Base-by-base conservation (phyloP, 2,329 filamentous ascomycete species). In the Fusarium sp. region DNA sequence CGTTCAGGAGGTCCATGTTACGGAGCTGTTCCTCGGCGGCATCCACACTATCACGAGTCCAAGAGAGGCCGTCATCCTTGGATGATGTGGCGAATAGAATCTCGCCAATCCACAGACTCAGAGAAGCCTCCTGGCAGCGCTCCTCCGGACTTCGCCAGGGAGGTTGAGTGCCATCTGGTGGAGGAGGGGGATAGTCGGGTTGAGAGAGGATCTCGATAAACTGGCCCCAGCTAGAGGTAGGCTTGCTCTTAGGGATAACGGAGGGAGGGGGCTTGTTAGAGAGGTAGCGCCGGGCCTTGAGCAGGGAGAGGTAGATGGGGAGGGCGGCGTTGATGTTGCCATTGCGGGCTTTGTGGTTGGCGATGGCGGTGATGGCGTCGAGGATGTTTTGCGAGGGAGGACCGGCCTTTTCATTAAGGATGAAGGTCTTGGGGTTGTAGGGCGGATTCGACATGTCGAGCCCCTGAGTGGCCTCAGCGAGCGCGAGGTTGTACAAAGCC, bases 51-150 rank as follows among this genome's bases (percentile, higher is more conserved):
- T 97, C 93, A 60, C 93, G 88, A 1, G 95, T 97, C 95, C 95
- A 98, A 6, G 89, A 89, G 2, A 97, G 83, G 0, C 93, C 95
- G 65, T 91, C 90, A 53, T 92, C 89, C 55, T 83, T 82, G 16
- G 79, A 80, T 1, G 76, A 73, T 4, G 86, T 87, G 0, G 92
- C 87, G 78, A 91, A 97, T 31, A 98, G 85, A 56, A 98, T 97
- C 81, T 98, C 95, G 63, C 95, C 95, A 68, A 98, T 95, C 79
- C 97, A 96, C 23, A 93, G 86, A 84, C 93, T 93, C 13, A 97
- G 81, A 0, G 89, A 93, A 3, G 93, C 93, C 79, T 97, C 94
- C 70, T 96, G 91, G 79, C 94, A 97, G 36, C 87, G 85, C 69
- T 92, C 88, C 27, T 85, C 83, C 9, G 88, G 76, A 60, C 86